phyloP scores from a whole-genome alignment of 139 green algal species.

The Zygnema circumcarinatum region DNA sequence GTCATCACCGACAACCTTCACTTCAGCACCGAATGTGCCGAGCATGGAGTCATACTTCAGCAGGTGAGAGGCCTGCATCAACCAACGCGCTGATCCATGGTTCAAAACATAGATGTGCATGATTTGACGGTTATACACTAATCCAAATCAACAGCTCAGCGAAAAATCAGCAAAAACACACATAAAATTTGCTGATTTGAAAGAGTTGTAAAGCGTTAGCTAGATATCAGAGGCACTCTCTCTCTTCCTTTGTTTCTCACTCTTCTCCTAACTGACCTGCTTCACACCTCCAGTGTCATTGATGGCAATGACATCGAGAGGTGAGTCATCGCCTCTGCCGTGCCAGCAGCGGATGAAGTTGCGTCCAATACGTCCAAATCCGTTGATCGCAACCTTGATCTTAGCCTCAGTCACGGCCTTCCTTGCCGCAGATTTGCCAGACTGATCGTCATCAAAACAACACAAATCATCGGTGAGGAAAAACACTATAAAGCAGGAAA shows the following conservation, averaged over 20 bases:
- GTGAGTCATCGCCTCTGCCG: constrained; percentile 67
- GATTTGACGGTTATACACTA: no score
- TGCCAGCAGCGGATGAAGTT: constrained; percentile 74
- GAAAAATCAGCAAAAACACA: no score
- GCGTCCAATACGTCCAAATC: constrained; percentile 96
- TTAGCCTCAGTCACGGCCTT: constrained; percentile 67
- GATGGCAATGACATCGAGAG: constrained; percentile 74
- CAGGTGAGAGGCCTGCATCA: constrained; percentile 60
- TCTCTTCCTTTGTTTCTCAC: no score
- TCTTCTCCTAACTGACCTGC: no score
- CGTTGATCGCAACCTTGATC: constrained; percentile 97
- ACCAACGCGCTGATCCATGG: neutral
- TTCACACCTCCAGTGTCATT: constrained; percentile 73
- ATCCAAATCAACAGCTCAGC: no score
- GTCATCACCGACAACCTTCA: constrained; percentile 66
- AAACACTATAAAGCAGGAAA: neutral
- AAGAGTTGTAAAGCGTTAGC: no score
- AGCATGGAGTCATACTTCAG: constrained; percentile 74
- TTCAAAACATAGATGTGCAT: neutral
- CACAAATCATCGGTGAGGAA: constrained; percentile 7
- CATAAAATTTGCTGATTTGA: no score
- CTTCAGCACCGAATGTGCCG: constrained; percentile 69
- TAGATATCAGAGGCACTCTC: no score
- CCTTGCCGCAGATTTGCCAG: constrained; percentile 33
- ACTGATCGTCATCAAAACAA: constrained; percentile 40